phyloP scores from a whole-genome alignment of 2,329 filamentous ascomycete genomes.

The Herpotrichia juniperi region DNA sequence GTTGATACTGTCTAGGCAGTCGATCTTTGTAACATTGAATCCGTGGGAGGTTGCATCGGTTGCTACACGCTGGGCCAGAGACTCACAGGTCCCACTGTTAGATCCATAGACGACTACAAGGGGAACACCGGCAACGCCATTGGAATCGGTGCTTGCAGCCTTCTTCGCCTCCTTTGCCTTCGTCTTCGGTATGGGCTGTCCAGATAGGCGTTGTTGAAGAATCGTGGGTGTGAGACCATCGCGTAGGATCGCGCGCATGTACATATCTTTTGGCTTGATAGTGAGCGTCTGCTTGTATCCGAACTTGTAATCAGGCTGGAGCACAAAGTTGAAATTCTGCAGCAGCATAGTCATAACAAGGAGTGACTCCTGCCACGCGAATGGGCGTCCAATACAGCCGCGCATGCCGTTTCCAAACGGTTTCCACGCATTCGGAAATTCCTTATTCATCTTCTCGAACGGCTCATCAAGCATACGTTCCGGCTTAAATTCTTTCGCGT shows the following conservation, averaged over 20 bases:
- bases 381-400: constrained; percentile 27
- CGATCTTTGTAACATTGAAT: constrained; percentile 24
- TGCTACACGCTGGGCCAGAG: constrained; percentile 34
- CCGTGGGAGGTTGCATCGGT: constrained; percentile 26
- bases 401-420: constrained; percentile 29
- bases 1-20: constrained; percentile 26
- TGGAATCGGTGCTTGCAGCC: neutral
- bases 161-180: neutral
- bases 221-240: constrained; percentile 15
- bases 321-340: constrained; percentile 44
- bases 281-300: constrained; percentile 45
- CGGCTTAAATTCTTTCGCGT: constrained; percentile 23
- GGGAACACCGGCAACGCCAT: neutral
- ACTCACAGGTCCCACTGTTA: constrained; percentile 42
- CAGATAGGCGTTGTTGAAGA: constrained; percentile 13
- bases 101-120: constrained; percentile 30
- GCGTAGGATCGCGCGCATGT: constrained; percentile 29
- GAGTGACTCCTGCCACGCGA: constrained; percentile 27
- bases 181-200: neutral
- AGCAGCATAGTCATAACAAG: constrained; percentile 41
- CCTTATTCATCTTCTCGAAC: constrained; percentile 14
- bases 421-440: constrained; percentile 18
- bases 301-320: constrained; percentile 44
- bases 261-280: constrained; percentile 45
- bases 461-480: constrained; percentile 26